Conservation (phyloP, 805 yeast species). For the Debaryomyces tyrocola region DNA sequence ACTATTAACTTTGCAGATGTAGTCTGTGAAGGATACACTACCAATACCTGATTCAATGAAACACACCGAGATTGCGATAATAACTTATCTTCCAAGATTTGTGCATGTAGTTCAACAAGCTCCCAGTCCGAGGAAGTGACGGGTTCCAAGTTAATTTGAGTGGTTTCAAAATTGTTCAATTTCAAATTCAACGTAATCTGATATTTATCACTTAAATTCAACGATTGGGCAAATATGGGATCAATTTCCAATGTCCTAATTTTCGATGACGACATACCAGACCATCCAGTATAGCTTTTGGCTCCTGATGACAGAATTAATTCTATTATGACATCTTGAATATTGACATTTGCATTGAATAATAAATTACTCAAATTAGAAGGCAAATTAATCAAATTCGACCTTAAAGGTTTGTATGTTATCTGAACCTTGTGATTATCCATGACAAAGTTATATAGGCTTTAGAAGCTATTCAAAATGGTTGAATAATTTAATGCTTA, state of each 20-base stretch:
- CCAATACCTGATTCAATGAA: conserved; percentile 53
- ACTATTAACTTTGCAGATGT: conserved; percentile 61
- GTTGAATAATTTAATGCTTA: not conserved
- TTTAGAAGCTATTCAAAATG: not conserved
- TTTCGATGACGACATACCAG: conserved; percentile 49
- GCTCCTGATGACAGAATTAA: conserved; percentile 24
- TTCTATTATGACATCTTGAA: conserved; percentile 60
- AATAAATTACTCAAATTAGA: conserved; percentile 44
- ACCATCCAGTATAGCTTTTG: conserved; percentile 60
- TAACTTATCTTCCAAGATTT: conserved; percentile 68
- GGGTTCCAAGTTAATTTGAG: conserved; percentile 76
- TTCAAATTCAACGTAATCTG: conserved; percentile 43
- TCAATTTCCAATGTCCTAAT: conserved; percentile 57
- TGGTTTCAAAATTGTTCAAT: conserved; percentile 50
- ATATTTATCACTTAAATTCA: conserved; percentile 46
- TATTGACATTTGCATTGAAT: conserved; percentile 51
- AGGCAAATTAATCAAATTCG: conserved; percentile 59
- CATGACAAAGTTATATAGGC: conserved; percentile 18
- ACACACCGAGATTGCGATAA: conserved; percentile 82
- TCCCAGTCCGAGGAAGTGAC: conserved; percentile 84
- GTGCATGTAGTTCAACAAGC: conserved; percentile 78
- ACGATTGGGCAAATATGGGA: conserved; percentile 57
- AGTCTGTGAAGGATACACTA: conserved; percentile 64
- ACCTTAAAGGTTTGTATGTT: conserved; percentile 34
- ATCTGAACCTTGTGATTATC: conserved; percentile 34